These are phyloP conservation scores for Neurospora sp. DNA, from an alignment of 495 filamentous ascomycete species.

Conservation along the genomic window DNA sequence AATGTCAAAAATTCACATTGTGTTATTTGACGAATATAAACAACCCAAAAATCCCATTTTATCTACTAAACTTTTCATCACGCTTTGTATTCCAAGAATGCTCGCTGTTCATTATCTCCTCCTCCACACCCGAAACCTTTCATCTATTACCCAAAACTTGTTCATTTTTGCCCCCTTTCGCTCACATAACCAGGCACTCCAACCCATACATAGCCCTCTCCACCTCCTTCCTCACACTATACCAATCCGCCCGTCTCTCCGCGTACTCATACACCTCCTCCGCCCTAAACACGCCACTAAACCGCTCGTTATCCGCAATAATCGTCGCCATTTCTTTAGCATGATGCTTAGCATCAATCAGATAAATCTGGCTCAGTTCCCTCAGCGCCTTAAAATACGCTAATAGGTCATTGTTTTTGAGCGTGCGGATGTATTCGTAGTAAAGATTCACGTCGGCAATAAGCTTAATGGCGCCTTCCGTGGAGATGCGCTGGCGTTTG, in stretches of 20 bases:
- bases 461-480: slow-evolving; percentile 81
- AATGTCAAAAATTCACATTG: no score
- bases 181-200: slow-evolving; percentile 79
- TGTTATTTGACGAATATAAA: no score
- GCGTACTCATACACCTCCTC: slow-evolving; percentile 99
- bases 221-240: slow-evolving; percentile 70
- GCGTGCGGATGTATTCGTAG: slow-evolving; percentile 67
- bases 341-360: slow-evolving; percentile 78
- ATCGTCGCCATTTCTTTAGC: slow-evolving; percentile 92
- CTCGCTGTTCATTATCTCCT: no score
- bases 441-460: slow-evolving; percentile 97
- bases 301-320: slow-evolving; percentile 85
- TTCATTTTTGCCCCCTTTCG: slow-evolving; percentile 1
- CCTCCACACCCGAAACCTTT: background rate
- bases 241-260: slow-evolving; percentile 91
- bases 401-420: slow-evolving; percentile 73
- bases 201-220: slow-evolving; percentile 97
- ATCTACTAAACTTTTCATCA: no score
- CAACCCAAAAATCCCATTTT: no score
- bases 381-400: slow-evolving; percentile 87
- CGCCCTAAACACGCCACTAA: slow-evolving; percentile 81
- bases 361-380: slow-evolving; percentile 89
- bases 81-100: no score
- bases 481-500: slow-evolving; percentile 86
- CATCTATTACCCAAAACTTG: background rate